Conservation (phyloP, 306 rosid genomes). For the Ziziphus jujuba region DNA sequence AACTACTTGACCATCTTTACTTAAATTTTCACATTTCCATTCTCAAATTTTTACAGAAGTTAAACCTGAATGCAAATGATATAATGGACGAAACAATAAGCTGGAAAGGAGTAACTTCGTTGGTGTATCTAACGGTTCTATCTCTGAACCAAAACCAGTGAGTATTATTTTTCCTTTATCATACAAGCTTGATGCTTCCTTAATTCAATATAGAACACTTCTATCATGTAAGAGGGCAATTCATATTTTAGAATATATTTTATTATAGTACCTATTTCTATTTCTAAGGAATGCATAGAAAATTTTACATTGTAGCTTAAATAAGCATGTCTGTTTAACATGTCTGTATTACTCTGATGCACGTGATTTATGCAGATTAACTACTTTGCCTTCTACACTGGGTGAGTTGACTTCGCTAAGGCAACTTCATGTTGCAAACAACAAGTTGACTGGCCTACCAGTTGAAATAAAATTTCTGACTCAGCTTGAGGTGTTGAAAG, state of each 20-base stretch:
- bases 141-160: constrained; percentile 78
- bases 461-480: constrained; percentile 60
- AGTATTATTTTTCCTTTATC: constrained; percentile 30
- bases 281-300: too few relatives aligned
- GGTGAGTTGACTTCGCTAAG: constrained; percentile 62
- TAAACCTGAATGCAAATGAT: constrained; percentile 56
- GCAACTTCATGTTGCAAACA: constrained; percentile 66
- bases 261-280: too few relatives aligned
- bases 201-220: background rate
- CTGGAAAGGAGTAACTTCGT: constrained; percentile 66
- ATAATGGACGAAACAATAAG: constrained; percentile 51
- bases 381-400: constrained; percentile 59
- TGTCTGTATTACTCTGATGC: background rate
- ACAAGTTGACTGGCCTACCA: constrained; percentile 70
- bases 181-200: constrained; percentile 8
- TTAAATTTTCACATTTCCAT: constrained; percentile 14
- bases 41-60: constrained; percentile 53
- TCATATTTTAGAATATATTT: background rate
- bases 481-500: constrained; percentile 68
- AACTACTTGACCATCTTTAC: background rate
- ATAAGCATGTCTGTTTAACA: background rate
- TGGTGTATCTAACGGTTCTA: constrained; percentile 60
- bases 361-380: constrained; percentile 48
- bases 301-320: too few relatives aligned
- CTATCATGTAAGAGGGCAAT: background rate